Percentiles rank a stretch among this genome's conserved stretches.
Evolutionary conservation across 441 rosid genomes (phyloP).

Genomic region (Syzygium malaccense): DNA sequence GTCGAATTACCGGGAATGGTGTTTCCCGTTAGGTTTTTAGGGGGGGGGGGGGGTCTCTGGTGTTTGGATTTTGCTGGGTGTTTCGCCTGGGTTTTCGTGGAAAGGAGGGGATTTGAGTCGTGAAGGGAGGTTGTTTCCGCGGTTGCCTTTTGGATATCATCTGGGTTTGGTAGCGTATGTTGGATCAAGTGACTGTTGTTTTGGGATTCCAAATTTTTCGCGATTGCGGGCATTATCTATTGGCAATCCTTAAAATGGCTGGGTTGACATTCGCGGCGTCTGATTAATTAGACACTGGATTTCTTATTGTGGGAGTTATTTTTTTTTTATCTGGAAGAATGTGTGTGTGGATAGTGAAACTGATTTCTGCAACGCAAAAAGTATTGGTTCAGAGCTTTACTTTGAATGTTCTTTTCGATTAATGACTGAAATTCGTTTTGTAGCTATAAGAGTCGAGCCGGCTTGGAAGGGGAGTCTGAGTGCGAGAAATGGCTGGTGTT

Average conservation of each 20-base stretch:
- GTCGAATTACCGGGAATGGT: background rate
- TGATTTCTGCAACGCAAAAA: background rate
- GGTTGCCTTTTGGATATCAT: background rate
- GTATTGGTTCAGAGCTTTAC: background rate
- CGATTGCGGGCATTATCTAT: background rate
- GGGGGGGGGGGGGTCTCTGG: background rate
- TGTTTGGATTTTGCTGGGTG: background rate
- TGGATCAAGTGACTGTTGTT: background rate
- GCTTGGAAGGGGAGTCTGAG: slow-evolving; percentile 26
- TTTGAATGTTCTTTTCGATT: background rate
- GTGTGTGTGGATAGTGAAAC: background rate
- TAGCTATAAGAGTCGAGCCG: slow-evolving; percentile 22
- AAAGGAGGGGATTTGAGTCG: background rate
- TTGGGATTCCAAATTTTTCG: background rate
- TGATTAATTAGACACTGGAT: background rate
- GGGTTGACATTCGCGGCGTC: background rate
- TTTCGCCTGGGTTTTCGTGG: background rate
- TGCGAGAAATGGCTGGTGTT: slow-evolving; percentile 65
- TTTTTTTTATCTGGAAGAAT: background rate
- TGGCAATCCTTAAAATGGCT: background rate
- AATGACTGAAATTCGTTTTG: background rate
- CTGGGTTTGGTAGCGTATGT: background rate
- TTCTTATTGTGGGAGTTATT: background rate
- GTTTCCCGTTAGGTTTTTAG: background rate
- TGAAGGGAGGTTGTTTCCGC: background rate